Evolutionary conservation across 1,139 yeast genomes (phyloP).

Genomic region (Zhuliangozyma blackwelliae): DNA sequence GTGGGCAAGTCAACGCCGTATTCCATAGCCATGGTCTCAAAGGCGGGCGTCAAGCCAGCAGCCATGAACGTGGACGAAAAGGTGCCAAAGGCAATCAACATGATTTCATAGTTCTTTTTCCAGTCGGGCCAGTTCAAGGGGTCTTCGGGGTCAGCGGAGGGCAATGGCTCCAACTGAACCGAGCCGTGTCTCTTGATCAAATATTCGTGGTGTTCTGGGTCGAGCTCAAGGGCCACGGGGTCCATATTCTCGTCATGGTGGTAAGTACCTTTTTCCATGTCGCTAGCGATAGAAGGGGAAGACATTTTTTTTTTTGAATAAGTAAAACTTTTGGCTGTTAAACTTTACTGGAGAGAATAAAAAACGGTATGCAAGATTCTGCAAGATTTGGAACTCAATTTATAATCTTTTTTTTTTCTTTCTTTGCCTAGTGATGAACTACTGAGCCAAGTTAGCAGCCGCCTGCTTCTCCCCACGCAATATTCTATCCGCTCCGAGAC

Average conservation of each 20-base stretch:
- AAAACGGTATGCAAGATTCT: too few species aligned
- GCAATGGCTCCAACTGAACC: slow-evolving; percentile 14
- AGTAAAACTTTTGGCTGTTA: too few species aligned
- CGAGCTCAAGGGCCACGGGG: slow-evolving; percentile 3
- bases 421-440: too few species aligned
- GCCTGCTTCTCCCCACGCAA: too few species aligned
- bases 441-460: too few species aligned
- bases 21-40: slow-evolving; percentile 11
- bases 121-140: slow-evolving; percentile 16
- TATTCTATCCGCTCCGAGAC: too few species aligned
- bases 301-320: too few species aligned
- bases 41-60: slow-evolving; percentile 16
- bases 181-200: slow-evolving; percentile 14
- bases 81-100: slow-evolving; percentile 13
- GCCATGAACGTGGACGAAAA: slow-evolving; percentile 15
- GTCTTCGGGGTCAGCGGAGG: slow-evolving; percentile 13
- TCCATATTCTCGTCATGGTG: slow-evolving; percentile 4
- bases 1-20: slow-evolving; percentile 10
- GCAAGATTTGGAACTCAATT: too few species aligned
- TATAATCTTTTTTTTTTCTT: too few species aligned
- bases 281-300: slow-evolving; percentile 4
- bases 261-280: slow-evolving; percentile 7
- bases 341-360: too few species aligned
- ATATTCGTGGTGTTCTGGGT: slow-evolving; percentile 11
- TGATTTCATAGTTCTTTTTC: slow-evolving; percentile 11